A percentile compares a stretch with the other conserved stretches of the same genome.
Conservation (phyloP, 305 asterid genomes). For the Solanum aculeatissimum region DNA sequence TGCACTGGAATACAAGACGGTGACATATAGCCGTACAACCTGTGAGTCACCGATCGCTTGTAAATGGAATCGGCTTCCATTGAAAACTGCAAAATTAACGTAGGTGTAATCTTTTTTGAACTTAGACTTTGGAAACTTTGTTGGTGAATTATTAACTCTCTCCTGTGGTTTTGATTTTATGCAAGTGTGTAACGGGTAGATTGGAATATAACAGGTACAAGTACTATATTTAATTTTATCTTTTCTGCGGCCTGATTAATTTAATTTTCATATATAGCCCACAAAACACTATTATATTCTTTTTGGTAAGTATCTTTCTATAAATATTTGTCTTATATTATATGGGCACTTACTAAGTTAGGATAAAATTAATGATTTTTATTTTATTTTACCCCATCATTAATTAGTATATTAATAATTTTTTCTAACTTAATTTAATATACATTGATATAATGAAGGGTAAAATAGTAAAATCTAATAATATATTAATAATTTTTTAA, state of each 20-base stretch:
- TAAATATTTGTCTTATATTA: too few relatives aligned
- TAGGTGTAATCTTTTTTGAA: not conserved
- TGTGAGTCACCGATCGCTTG: slow-evolving; percentile 2
- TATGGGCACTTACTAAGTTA: too few relatives aligned
- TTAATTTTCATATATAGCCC: not conserved
- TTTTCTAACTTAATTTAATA: too few relatives aligned
- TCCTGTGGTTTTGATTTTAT: not conserved
- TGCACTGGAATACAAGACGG: slow-evolving; percentile 69
- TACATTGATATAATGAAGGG: too few relatives aligned
- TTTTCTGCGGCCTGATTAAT: not conserved
- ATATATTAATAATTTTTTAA: too few relatives aligned
- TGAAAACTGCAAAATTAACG: not conserved
- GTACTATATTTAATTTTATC: not conserved
- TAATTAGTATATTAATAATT: too few relatives aligned
- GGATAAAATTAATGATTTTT: too few relatives aligned
- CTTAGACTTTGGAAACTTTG: not conserved
- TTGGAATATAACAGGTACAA: not conserved
- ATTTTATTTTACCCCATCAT: too few relatives aligned
- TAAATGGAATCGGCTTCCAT: slow-evolving; percentile 13
- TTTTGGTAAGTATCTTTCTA: too few relatives aligned
- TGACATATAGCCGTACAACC: slow-evolving; percentile 34
- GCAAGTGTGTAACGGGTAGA: not conserved
- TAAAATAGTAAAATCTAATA: too few relatives aligned
- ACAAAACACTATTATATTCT: not conserved
- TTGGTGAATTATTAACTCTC: not conserved